Evolutionary conservation across 805 yeast species (phyloP), one percentile per base, ranked within the genome.

Genomic region (Lachancea lanzarotensis): DNA sequence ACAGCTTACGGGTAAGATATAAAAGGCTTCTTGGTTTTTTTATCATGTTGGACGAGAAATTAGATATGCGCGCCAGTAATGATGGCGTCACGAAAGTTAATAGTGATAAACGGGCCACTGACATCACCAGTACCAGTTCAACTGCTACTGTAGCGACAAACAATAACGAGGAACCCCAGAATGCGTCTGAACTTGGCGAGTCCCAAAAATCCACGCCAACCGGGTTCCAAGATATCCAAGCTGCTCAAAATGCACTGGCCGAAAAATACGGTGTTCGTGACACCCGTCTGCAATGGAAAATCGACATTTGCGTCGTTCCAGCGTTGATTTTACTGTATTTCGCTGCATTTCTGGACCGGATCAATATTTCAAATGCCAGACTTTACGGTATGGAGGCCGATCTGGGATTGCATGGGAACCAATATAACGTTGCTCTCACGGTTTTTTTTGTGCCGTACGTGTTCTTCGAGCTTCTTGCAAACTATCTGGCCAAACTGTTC

Each of bases 401-500:
- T 17, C 37, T 42, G 22, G 37, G 41, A 12, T 41, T 42, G 13
- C 36, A 30, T 11, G 45, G 41, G 2, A 30, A 42, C 25, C 45
- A 42, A 35, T 42, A 17, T 32, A 42, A 42, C 25, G 30, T 42
- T 4, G 45, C 37, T 6, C 31, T 42, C 30, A 36, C 41, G 9
- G 45, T 42, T 11, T 42, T 42, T n/a, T 42, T 36, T 37, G 40
- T 42, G 15, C 36, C 45, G 31, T 36, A 42, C 41, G 30, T 29
- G 15, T 31, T 37, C 19, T 36, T 42, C 25, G 45, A 42, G 31
- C 32, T 42, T 15, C 13, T 37, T 4, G 40, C 45, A 12, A 42
- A 36, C 31, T 30, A 36, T 27, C 22, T 42, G 15, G 37, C 40
- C 19, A 35, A 35, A 20, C 34, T 26, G 4, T 42, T 42, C 35